A percentile compares a stretch with the other conserved stretches of the same genome.
Conservation (phyloP, 2,329 filamentous ascomycete species). For the Raffaelea deltoideospora region DNA sequence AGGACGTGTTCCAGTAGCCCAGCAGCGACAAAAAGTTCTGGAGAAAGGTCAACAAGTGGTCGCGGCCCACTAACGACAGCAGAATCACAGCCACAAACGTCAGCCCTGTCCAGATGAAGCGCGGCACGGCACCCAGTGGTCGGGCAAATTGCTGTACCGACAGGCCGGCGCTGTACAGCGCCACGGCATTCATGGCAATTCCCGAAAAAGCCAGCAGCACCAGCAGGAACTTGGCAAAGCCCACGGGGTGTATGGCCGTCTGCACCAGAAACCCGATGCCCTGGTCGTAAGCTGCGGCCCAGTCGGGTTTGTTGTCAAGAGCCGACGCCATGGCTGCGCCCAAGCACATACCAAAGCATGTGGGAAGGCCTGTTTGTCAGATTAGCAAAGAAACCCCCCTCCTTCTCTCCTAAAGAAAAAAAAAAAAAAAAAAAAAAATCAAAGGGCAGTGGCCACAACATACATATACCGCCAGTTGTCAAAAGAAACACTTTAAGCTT, state of each 20-base stretch:
- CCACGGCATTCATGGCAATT: slow-evolving; percentile 30
- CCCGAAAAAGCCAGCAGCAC: slow-evolving; percentile 39
- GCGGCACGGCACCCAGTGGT: slow-evolving; percentile 26
- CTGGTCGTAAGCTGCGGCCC: slow-evolving; percentile 36
- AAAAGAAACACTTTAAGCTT: slow-evolving; percentile 30
- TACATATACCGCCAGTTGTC: slow-evolving; percentile 28
- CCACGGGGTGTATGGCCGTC: slow-evolving; percentile 41
- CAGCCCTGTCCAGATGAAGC: slow-evolving; percentile 30
- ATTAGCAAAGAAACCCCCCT: background rate
- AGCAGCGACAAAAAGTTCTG: slow-evolving; percentile 31
- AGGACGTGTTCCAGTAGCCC: slow-evolving; percentile 34
- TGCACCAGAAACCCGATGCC: slow-evolving; percentile 44
- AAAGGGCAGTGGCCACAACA: slow-evolving; percentile 2
- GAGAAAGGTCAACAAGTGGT: slow-evolving; percentile 26
- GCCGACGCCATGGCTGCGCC: slow-evolving; percentile 49
- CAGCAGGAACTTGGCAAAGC: slow-evolving; percentile 48
- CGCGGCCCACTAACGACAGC: slow-evolving; percentile 26
- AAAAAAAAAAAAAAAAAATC: background rate
- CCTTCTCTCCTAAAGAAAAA: too few species aligned
- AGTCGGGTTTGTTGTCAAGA: slow-evolving; percentile 34
- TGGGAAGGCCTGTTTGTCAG: slow-evolving; percentile 21
- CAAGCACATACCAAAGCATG: slow-evolving; percentile 40
- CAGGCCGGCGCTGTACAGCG: slow-evolving; percentile 23
- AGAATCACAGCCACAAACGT: slow-evolving; percentile 28
- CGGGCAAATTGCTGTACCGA: slow-evolving; percentile 25